Conservation (phyloP, 352 stramenopile species). For the Globisporangium echinulatum region DNA sequence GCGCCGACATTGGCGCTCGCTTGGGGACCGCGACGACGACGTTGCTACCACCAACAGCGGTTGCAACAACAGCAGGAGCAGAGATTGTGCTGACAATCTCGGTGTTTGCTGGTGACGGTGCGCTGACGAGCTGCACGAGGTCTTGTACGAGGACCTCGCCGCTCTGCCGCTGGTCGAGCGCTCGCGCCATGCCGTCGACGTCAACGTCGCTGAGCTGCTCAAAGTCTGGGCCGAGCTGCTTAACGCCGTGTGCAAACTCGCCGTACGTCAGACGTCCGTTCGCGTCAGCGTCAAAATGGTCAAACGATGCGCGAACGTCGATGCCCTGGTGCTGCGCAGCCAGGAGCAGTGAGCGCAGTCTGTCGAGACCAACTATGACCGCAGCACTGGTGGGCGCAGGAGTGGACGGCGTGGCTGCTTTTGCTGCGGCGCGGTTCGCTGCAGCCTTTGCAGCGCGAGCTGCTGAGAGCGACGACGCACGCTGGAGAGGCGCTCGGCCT, state of each 20-base stretch:
- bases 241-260: constrained; percentile 43
- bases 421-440: background rate
- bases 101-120: background rate
- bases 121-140: constrained; percentile 26
- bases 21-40: background rate
- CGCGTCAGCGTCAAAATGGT: constrained; percentile 74
- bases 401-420: background rate
- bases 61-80: no score
- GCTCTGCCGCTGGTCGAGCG: constrained; percentile 25
- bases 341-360: constrained; percentile 43
- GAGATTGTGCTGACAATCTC: no score
- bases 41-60: background rate
- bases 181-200: constrained; percentile 25
- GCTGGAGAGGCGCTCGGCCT: constrained; percentile 2
- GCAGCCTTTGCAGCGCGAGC: constrained; percentile 17
- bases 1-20: constrained; percentile 1
- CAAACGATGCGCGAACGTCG: constrained; percentile 44
- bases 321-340: constrained; percentile 40
- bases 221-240: constrained; percentile 36
- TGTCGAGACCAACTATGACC: constrained; percentile 18
- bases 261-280: constrained; percentile 46
- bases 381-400: background rate
- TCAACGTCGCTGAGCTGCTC: constrained; percentile 22
- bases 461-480: constrained; percentile 25
- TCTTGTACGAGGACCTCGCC: constrained; percentile 33